Percentiles rank a stretch among this genome's conserved stretches.
Evolutionary conservation across 768 basidiomycete genomes (phyloP).

Genomic region (Gloeostereum incarnatum): DNA sequence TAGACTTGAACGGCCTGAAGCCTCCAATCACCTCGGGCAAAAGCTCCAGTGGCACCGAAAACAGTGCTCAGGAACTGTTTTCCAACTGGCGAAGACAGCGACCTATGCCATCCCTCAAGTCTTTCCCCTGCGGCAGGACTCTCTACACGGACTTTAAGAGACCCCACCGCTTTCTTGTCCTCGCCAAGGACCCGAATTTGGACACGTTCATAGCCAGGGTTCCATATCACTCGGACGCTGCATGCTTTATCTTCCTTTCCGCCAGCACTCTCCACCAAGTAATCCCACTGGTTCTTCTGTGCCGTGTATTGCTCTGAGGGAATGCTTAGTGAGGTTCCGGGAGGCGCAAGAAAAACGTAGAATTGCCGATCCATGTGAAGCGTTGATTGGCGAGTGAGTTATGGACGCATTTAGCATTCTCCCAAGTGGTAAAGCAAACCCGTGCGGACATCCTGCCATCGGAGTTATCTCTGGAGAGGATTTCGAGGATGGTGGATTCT

Average conservation of each 20-base stretch:
- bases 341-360: too few relatives aligned
- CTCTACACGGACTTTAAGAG: constrained; percentile 53
- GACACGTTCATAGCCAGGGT: constrained; percentile 21
- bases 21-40: constrained; percentile 37
- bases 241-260: constrained; percentile 26
- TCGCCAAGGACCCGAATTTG: constrained; percentile 38
- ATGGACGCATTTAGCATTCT: constrained; percentile 31
- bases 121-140: constrained; percentile 40
- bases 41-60: constrained; percentile 25
- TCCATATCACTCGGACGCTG: too few relatives aligned
- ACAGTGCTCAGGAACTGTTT: constrained; percentile 26
- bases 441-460: constrained; percentile 23
- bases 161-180: constrained; percentile 43
- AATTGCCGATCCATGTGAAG: too few relatives aligned
- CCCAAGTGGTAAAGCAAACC: constrained; percentile 39
- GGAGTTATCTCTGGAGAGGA: constrained; percentile 6
- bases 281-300: constrained; percentile 40
- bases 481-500: constrained; percentile 13
- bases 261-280: constrained; percentile 23
- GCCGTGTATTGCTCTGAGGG: constrained; percentile 39
- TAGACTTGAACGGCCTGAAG: constrained; percentile 35
- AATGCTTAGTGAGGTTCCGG: too few relatives aligned
- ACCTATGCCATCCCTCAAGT: constrained; percentile 42
- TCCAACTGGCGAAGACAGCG: constrained; percentile 20
- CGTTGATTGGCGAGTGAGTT: constrained; percentile 24